A percentile compares a stretch with the other conserved stretches of the same genome.
phyloP scores from a whole-genome alignment of 164 flowering plant species.

The Tinospora cordifolia region DNA sequence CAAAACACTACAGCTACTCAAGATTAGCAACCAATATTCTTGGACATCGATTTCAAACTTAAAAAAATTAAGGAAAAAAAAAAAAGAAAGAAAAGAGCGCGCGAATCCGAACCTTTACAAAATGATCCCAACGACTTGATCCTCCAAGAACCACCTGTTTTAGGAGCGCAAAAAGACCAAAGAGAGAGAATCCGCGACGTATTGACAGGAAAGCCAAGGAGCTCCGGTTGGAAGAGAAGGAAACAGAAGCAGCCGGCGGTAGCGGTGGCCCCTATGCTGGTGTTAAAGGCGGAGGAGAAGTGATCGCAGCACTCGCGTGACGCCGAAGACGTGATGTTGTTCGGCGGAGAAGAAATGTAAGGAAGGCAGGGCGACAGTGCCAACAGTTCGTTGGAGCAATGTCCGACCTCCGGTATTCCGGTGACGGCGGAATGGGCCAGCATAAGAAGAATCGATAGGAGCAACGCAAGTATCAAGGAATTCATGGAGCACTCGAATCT shows the following conservation, averaged over 20 bases:
- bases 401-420: background rate
- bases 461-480: background rate
- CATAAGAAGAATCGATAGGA: background rate
- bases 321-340: slow-evolving; percentile 25
- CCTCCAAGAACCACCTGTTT: background rate
- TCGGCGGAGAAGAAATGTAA: slow-evolving; percentile 39
- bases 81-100: background rate
- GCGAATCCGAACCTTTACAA: slow-evolving; percentile 32
- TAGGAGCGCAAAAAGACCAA: slow-evolving; percentile 23
- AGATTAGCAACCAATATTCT: background rate
- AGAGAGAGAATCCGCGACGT: slow-evolving; percentile 27
- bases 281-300: slow-evolving; percentile 18
- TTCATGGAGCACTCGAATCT: background rate
- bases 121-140: slow-evolving; percentile 21
- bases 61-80: too few species aligned
- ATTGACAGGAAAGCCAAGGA: slow-evolving; percentile 46
- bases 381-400: slow-evolving; percentile 28
- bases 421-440: background rate
- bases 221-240: slow-evolving; percentile 31
- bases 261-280: background rate
- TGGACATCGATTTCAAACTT: background rate
- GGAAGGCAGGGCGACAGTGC: slow-evolving; percentile 42
- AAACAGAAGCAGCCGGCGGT: slow-evolving; percentile 35
- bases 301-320: slow-evolving; percentile 34
- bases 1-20: background rate